A percentile compares a stretch with the other conserved stretches of the same genome.
These are phyloP conservation scores for Chytridiales sp. DNA, from an alignment of 371 early-diverging fungal species.

Conservation along the genomic window DNA sequence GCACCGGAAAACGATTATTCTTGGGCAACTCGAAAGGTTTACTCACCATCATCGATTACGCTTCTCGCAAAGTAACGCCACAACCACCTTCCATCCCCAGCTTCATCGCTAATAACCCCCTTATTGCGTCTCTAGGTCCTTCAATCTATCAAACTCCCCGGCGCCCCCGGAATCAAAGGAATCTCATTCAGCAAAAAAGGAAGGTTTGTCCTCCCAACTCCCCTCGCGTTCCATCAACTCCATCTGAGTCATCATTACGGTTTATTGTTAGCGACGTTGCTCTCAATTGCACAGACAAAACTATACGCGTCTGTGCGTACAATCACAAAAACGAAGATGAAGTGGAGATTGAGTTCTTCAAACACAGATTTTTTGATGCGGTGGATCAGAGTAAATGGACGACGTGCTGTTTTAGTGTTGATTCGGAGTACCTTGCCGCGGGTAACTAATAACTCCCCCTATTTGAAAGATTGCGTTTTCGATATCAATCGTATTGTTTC, in stretches of 20 bases:
- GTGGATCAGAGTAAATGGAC: conserved; percentile 88
- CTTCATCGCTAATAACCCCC: conserved; percentile 25
- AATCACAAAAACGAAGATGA: conserved; percentile 18
- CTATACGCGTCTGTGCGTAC: conserved; percentile 61
- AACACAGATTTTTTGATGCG: conserved; percentile 81
- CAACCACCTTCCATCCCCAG: not conserved
- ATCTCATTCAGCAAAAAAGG: conserved; percentile 61
- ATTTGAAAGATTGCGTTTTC: not conserved
- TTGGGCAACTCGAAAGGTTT: conserved; percentile 71
- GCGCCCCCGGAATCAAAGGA: conserved; percentile 55
- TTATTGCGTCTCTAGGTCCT: conserved; percentile 44
- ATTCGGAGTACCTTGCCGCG: conserved; percentile 83
- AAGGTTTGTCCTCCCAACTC: conserved; percentile 15
- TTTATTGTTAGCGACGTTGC: conserved; percentile 60
- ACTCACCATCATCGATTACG: conserved; percentile 59
- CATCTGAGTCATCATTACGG: too few relatives aligned
- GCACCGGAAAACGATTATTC: conserved; percentile 63
- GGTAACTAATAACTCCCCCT: conserved; percentile 28
- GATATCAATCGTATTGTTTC: conserved; percentile 6
- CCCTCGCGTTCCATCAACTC: conserved; percentile 7
- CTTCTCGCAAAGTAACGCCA: conserved; percentile 52
- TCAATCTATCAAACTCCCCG: conserved; percentile 31
- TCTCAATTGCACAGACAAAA: conserved; percentile 71
- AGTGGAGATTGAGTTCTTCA: conserved; percentile 24
- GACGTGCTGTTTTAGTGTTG: conserved; percentile 75